Base-by-base conservation (phyloP, 2,329 filamentous ascomycete genomes). In the Alternaria sp. region DNA sequence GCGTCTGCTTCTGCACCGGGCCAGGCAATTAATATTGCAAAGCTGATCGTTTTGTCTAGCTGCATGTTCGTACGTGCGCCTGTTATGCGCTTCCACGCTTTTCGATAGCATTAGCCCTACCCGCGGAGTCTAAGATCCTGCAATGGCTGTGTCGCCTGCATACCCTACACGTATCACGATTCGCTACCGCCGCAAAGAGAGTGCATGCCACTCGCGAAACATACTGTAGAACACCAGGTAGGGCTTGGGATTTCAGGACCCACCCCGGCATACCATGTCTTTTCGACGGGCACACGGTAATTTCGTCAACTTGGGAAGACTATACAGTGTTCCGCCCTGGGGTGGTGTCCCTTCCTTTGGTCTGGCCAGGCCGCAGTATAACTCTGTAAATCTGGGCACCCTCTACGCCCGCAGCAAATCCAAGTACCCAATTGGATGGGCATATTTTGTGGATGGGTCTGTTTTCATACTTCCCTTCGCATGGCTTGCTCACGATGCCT, bases 391-490 rank as follows among this genome's bases (percentile, higher is more conserved):
- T 33, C 36, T 71, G 41, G 61, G 62, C 26, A 37, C n/a, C 21
- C 56, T 68, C 4, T 63, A 66, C 33, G 42, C 36, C 11, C 37
- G 8, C 36, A 33, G 40, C 21, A 26, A 36, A 23, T 9, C 14
- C 11, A 58, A 53, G 11, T 10, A 29, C n/a, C 56, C 54, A 17
- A 2, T 33, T 14, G 58, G 63, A 13, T 67, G 64, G 61, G 69
- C 61, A 4, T 72, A 68, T 24, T 68, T 72, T 29, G 65, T 69
- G 23, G 63, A 72, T 57, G 67, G 68, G 14, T 72, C 68, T 13
- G 33, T 70, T 4, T 67, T 60, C 52, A 51, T 71, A 24, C 33
- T 55, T 11, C 55, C 58, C 24, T 26, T 13, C 28, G 14, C 3
- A 29, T 58, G 48, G 33, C 21, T 63, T 28, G 41, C 59, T 21